Evolutionary conservation across 2,329 filamentous ascomycete species (phyloP).

Genomic region (Iodosphaeria phyllophila): DNA sequence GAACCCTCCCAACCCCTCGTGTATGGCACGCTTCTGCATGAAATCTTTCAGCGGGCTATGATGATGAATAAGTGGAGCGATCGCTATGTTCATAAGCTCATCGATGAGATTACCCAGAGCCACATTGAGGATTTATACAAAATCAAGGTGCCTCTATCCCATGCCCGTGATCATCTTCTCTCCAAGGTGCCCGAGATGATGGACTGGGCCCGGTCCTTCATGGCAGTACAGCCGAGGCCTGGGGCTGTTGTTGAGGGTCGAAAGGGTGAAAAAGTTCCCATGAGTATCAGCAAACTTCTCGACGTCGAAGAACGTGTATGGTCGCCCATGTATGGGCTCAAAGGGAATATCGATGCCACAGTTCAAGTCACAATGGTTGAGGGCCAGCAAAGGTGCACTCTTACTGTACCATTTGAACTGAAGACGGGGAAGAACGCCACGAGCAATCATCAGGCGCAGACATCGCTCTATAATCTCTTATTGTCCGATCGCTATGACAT

Average conservation of each 20-base stretch:
- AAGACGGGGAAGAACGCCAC: slow-evolving; percentile 83
- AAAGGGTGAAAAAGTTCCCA: slow-evolving; percentile 54
- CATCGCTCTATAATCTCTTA: slow-evolving; percentile 80
- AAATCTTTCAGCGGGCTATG: slow-evolving; percentile 84
- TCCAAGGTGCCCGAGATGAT: slow-evolving; percentile 70
- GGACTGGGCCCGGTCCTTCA: slow-evolving; percentile 68
- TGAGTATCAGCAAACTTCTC: slow-evolving; percentile 84
- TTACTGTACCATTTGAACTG: slow-evolving; percentile 86
- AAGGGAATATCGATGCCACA: slow-evolving; percentile 95
- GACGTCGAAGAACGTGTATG: slow-evolving; percentile 97
- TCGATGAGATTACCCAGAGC: slow-evolving; percentile 49
- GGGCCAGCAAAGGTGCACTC: slow-evolving; percentile 39
- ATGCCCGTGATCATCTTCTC: slow-evolving; percentile 62
- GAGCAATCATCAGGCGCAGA: slow-evolving; percentile 76
- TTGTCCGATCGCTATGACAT: slow-evolving; percentile 91
- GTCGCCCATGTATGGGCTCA: slow-evolving; percentile 94
- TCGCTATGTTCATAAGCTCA: slow-evolving; percentile 43
- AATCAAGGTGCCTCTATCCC: slow-evolving; percentile 55
- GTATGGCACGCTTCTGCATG: slow-evolving; percentile 86
- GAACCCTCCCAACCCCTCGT: slow-evolving; percentile 65
- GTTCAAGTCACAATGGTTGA: slow-evolving; percentile 74
- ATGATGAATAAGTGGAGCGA: slow-evolving; percentile 67
- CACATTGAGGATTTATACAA: slow-evolving; percentile 83
- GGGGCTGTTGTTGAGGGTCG: slow-evolving; percentile 64
- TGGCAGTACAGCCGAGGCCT: slow-evolving; percentile 47